Conservation (phyloP, 768 basidiomycete genomes). For the Leccinum ochraceum region DNA sequence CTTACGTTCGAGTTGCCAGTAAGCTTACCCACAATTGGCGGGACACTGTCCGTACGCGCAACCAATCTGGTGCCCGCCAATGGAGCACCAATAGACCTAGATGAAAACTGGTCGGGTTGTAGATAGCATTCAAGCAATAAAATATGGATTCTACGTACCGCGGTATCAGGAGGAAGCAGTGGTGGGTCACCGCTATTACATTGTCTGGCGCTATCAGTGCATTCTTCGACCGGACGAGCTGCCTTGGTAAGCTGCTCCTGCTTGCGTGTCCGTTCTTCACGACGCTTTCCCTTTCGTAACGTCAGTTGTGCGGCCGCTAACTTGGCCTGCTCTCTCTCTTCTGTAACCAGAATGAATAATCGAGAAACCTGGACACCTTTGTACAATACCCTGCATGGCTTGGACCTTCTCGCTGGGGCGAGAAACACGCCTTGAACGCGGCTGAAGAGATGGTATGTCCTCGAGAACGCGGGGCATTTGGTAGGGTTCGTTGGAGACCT, state of each 20-base stretch:
- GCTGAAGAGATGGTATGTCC: neutral
- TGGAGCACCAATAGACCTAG: neutral
- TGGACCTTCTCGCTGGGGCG: neutral
- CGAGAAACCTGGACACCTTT: neutral
- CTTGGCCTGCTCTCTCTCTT: neutral
- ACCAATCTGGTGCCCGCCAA: neutral
- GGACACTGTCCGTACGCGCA: neutral
- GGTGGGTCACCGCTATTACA: neutral
- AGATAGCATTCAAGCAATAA: neutral
- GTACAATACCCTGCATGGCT: neutral
- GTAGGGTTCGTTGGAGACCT: neutral
- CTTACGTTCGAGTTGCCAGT: neutral
- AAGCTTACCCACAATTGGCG: neutral
- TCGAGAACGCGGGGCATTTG: neutral
- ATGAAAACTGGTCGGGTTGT: neutral
- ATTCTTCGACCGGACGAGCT: neutral
- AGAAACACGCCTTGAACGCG: neutral
- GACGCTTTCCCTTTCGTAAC: neutral
- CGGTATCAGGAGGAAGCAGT: neutral
- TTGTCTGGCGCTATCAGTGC: neutral
- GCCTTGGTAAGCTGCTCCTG: neutral
- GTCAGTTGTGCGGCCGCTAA: neutral
- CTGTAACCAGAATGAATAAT: neutral
- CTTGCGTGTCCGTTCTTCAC: neutral
- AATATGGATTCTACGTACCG: neutral